Percentiles rank a stretch among this genome's conserved stretches.
These are phyloP conservation scores for Aureobasidium uvarum DNA, from an alignment of 2,329 filamentous ascomycete genomes.

Conservation along the genomic window DNA sequence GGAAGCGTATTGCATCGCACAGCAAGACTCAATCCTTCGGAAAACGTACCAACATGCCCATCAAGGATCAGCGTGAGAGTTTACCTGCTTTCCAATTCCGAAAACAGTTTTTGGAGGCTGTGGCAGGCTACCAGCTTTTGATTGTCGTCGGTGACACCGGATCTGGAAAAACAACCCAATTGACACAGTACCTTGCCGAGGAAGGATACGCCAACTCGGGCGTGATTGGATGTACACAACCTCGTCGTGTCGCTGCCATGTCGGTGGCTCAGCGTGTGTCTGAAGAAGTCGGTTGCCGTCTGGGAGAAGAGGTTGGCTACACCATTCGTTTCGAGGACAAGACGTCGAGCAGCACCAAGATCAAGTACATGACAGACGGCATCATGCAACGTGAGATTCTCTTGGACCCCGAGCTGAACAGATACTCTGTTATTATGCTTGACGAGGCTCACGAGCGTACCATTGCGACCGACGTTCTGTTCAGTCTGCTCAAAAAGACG, in stretches of 20 bases:
- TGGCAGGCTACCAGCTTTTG: constrained; percentile 81
- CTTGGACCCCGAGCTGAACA: constrained; percentile 80
- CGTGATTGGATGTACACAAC: constrained; percentile 94
- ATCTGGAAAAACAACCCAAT: constrained; percentile 93
- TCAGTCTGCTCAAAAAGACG: constrained; percentile 91
- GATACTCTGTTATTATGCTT: constrained; percentile 96
- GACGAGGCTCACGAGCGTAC: constrained; percentile 98
- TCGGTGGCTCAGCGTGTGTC: constrained; percentile 96
- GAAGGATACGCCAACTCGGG: constrained; percentile 83
- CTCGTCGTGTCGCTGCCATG: constrained; percentile 95
- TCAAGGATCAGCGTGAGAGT: constrained; percentile 89
- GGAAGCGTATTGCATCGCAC: constrained; percentile 75
- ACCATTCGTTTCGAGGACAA: constrained; percentile 97
- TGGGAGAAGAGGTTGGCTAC: constrained; percentile 93
- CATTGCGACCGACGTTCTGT: constrained; percentile 92
- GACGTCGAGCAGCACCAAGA: constrained; percentile 80
- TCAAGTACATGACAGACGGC: constrained; percentile 99
- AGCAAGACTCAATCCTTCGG: constrained; percentile 78
- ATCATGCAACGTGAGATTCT: constrained; percentile 96
- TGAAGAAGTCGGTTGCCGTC: constrained; percentile 87
- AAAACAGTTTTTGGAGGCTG: constrained; percentile 80
- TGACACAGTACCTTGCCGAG: constrained; percentile 94
- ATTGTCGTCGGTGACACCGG: constrained; percentile 98
- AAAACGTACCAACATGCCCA: constrained; percentile 84
- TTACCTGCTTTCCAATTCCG: constrained; percentile 89